Evolutionary conservation across 2,329 filamentous ascomycete genomes (phyloP).

Genomic region (Ambrosiella xylebori): DNA sequence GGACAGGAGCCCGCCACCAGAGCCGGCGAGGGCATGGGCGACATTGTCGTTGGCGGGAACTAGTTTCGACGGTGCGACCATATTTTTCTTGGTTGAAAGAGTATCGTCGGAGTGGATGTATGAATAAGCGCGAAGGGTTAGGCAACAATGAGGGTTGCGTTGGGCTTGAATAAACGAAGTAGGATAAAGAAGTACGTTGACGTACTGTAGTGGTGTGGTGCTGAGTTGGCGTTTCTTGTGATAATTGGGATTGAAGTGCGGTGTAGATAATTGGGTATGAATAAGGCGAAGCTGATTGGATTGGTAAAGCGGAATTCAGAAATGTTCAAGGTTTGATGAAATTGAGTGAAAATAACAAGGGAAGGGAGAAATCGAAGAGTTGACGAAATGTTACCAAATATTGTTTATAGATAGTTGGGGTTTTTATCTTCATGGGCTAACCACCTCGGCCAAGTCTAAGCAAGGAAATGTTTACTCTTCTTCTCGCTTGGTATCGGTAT

Average conservation of each 20-base stretch:
- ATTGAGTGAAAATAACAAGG: not conserved
- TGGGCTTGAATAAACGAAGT: not conserved
- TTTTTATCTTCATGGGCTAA: not conserved
- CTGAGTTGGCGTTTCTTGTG: not conserved
- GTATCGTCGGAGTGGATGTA: no score
- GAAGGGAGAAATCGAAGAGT: not conserved
- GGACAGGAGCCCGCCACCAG: slow-evolving; percentile 82
- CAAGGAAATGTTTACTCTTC: no score
- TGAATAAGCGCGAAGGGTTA: not conserved
- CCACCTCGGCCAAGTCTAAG: no score
- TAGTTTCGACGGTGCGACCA: slow-evolving; percentile 34
- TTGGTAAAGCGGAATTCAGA: not conserved
- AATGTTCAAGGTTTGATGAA: not conserved
- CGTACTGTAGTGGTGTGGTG: not conserved
- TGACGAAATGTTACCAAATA: not conserved
- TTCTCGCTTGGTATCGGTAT: no score
- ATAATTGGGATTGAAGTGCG: not conserved
- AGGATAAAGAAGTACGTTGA: not conserved
- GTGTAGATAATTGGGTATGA: not conserved
- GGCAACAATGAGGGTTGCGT: not conserved
- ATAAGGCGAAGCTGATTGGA: not conserved
- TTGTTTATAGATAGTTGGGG: not conserved
- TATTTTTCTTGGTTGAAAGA: slow-evolving; percentile 8
- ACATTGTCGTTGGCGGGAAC: slow-evolving; percentile 89
- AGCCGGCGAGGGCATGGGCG: slow-evolving; percentile 81